These are phyloP conservation scores for Xylaria digitata DNA, from an alignment of 2,329 filamentous ascomycete genomes.

Conservation along the genomic window DNA sequence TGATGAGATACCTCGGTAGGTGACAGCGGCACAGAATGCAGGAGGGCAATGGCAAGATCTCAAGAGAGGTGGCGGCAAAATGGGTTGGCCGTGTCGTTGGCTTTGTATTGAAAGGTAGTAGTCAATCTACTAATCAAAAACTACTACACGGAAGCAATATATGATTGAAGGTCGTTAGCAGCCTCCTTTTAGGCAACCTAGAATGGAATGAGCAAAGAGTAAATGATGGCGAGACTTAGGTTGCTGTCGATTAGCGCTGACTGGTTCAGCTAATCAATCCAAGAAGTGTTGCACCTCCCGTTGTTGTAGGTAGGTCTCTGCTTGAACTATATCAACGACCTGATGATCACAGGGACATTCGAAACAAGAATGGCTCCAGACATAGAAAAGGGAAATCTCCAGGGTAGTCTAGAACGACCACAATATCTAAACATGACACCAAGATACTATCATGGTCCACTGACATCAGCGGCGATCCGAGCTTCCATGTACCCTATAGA, in stretches of 20 bases:
- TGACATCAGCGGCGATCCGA: conserved; percentile 27
- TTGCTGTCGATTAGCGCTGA: conserved; percentile 1
- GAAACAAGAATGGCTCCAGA: neutral
- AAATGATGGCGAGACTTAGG: neutral
- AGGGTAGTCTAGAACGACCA: neutral
- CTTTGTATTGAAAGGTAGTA: neutral
- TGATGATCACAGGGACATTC: neutral
- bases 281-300: neutral
- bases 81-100: neutral
- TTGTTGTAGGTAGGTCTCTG: neutral
- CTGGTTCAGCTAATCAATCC: neutral
- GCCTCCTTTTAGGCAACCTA: neutral
- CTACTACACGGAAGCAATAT: neutral
- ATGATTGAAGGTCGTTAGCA: neutral
- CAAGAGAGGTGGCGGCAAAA: neutral
- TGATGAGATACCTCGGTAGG: neutral
- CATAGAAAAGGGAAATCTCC: neutral
- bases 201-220: neutral
- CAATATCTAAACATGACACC: conserved; percentile 4
- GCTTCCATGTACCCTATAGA: neutral
- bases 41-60: no score
- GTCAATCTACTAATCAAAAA: neutral
- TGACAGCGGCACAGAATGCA: neutral
- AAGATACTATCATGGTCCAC: conserved; percentile 13
- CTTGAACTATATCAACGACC: neutral